These are phyloP conservation scores for Aspergillus bombycis DNA, from an alignment of 2,329 filamentous ascomycete species.

Conservation along the genomic window DNA sequence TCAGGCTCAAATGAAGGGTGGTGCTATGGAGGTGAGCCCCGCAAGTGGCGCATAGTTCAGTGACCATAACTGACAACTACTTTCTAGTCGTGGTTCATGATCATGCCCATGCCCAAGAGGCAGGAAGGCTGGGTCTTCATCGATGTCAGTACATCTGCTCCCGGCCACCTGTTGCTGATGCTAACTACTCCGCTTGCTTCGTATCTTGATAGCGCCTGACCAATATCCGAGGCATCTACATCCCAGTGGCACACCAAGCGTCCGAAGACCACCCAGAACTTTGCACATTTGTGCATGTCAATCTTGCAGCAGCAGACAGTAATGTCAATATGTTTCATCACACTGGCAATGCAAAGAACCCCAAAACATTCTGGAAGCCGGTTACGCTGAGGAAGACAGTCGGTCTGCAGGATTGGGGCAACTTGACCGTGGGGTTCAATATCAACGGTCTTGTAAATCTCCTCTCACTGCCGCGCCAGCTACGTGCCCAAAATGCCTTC, in stretches of 20 bases:
- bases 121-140: slow-evolving; percentile 6
- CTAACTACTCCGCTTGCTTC: neutral
- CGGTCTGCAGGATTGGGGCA: neutral
- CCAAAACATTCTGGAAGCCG: neutral
- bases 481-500: slow-evolving; percentile 3
- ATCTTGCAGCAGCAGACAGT: neutral
- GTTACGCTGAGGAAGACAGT: neutral
- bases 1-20: neutral
- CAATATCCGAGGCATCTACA: slow-evolving; percentile 8
- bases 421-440: slow-evolving; percentile 1
- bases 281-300: slow-evolving; percentile 6
- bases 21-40: neutral
- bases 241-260: slow-evolving; percentile 8
- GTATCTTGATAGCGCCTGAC: neutral
- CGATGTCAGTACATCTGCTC: slow-evolving; percentile 1
- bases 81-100: slow-evolving; percentile 8
- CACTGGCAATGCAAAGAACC: neutral
- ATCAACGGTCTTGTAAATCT: slow-evolving; percentile 6
- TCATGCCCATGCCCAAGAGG: slow-evolving; percentile 9
- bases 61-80: too few species aligned
- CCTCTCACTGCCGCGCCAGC: neutral
- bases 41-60: rapidly evolving
- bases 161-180: neutral
- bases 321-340: neutral
- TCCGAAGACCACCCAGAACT: slow-evolving; percentile 6